Percentiles rank a stretch among this genome's conserved stretches.
These are phyloP conservation scores for Cryphonectria nitschkei DNA, from an alignment of 2,329 filamentous ascomycete species.

Conservation along the genomic window DNA sequence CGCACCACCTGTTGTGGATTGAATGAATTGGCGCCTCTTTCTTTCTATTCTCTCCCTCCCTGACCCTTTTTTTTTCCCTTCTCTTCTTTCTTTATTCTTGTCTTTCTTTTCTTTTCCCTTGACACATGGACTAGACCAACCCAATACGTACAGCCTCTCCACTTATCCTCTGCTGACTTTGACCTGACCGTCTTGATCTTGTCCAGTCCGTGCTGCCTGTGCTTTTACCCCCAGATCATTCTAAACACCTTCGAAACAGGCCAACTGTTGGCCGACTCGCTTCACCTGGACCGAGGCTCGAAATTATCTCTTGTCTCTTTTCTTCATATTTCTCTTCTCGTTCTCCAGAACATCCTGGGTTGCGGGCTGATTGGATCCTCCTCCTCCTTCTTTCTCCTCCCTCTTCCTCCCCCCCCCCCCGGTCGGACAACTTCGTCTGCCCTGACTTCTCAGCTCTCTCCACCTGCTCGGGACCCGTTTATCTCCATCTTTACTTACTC, in stretches of 20 bases:
- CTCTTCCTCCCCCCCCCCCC: neutral
- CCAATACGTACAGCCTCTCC: neutral
- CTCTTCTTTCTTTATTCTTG: neutral
- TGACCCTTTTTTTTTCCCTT: neutral
- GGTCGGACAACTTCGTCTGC: neutral
- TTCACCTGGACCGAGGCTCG: neutral
- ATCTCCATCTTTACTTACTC: constrained; percentile 1
- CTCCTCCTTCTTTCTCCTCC: neutral
- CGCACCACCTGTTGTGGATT: neutral
- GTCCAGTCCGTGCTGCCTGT: neutral
- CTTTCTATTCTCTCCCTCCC: neutral
- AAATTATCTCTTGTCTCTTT: neutral
- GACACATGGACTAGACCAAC: neutral
- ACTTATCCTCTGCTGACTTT: neutral
- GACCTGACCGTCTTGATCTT: neutral
- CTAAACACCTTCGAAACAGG: constrained; percentile 7
- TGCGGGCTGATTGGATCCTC: neutral
- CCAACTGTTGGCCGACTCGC: neutral
- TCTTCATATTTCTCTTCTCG: neutral
- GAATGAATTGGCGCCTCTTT: neutral
- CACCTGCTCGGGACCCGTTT: neutral
- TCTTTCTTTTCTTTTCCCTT: neutral
- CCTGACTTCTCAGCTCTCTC: constrained; percentile 14
- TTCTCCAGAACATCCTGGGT: neutral
- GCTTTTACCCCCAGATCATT: neutral